phyloP scores from a whole-genome alignment of 1,139 yeast genomes.

The Magnusiomyces fungicola region DNA sequence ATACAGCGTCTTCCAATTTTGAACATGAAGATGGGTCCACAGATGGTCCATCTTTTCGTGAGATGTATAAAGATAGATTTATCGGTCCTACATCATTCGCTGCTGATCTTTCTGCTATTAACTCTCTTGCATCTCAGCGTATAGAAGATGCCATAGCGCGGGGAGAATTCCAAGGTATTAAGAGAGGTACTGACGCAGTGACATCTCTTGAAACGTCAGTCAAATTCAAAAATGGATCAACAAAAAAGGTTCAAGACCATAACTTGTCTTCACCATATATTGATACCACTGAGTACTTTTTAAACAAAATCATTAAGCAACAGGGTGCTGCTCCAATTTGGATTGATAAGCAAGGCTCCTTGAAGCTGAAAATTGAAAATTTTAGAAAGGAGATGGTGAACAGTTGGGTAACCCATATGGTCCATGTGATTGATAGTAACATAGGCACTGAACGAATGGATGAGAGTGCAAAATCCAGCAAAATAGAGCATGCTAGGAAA shows the following conservation, averaged over 20 bases:
- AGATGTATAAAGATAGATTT: slow-evolving; percentile 55
- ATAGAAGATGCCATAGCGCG: slow-evolving; percentile 67
- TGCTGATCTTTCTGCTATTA: slow-evolving; percentile 46
- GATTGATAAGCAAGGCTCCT: slow-evolving; percentile 70
- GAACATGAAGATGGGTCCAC: slow-evolving; percentile 23
- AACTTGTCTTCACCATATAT: slow-evolving; percentile 38
- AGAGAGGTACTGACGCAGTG: slow-evolving; percentile 36
- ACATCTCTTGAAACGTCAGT: neutral
- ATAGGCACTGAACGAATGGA: neutral
- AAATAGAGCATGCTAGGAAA: too few relatives aligned
- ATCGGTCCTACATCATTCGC: slow-evolving; percentile 53
- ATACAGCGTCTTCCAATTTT: neutral
- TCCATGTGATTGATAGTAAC: neutral
- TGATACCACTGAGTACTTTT: slow-evolving; percentile 56
- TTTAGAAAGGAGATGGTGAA: slow-evolving; percentile 34
- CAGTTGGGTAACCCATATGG: slow-evolving; percentile 16
- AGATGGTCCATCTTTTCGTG: slow-evolving; percentile 48
- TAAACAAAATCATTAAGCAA: slow-evolving; percentile 61
- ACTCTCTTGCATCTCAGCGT: slow-evolving; percentile 62
- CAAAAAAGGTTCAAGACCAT: slow-evolving; percentile 42
- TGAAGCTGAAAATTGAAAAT: slow-evolving; percentile 40
- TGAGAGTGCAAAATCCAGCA: neutral
- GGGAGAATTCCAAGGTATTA: slow-evolving; percentile 61
- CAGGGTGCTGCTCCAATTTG: slow-evolving; percentile 84
- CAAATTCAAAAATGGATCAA: neutral